phyloP scores from a whole-genome alignment of 164 flowering plant genomes.

The Vitis labrusca region DNA sequence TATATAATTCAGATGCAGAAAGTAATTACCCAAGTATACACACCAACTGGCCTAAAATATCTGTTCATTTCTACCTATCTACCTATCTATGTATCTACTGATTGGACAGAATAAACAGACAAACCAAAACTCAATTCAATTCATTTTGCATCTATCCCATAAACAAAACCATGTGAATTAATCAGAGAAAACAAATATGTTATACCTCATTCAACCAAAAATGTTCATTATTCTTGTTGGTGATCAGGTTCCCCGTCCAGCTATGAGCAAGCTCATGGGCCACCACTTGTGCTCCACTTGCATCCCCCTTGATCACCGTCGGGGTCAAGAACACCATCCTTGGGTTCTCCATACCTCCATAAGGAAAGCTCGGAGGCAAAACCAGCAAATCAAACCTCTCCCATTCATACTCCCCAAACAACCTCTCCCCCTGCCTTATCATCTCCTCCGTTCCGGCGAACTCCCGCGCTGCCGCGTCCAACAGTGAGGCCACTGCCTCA shows the following conservation, averaged over 20 bases:
- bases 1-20: no score
- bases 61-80: no score
- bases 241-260: conserved; percentile 97
- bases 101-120: no score
- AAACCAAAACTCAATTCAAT: background rate
- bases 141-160: background rate
- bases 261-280: conserved; percentile 99
- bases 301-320: conserved; percentile 89
- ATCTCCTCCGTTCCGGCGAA: conserved; percentile 92
- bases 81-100: no score
- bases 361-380: conserved; percentile 97
- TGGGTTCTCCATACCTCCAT: conserved; percentile 99
- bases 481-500: conserved; percentile 51
- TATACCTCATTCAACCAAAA: conserved; percentile 97
- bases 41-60: no score
- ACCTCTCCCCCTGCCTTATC: conserved; percentile 82
- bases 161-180: background rate
- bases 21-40: no score
- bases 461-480: conserved; percentile 81
- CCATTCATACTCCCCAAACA: conserved; percentile 92
- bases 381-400: conserved; percentile 93
- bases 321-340: conserved; percentile 96
- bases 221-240: conserved; percentile 92
- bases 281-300: conserved; percentile 85
- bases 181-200: no score